These are phyloP conservation scores for Drechslerella dactyloides DNA, from an alignment of 2,329 filamentous ascomycete species.

Conservation along the genomic window DNA sequence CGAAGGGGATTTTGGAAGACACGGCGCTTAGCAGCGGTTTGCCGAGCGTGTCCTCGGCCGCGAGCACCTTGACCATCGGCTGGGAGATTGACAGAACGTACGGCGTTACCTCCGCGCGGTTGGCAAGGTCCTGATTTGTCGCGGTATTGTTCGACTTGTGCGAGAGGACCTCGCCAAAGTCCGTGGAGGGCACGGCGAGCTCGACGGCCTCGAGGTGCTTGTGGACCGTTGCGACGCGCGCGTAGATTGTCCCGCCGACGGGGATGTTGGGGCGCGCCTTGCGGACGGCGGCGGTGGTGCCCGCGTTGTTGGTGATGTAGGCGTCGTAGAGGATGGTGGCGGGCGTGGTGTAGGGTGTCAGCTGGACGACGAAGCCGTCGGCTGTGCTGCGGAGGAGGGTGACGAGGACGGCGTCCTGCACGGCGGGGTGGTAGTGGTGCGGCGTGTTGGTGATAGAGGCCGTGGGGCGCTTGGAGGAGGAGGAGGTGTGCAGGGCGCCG, in stretches of 20 bases:
- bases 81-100: conserved; percentile 41
- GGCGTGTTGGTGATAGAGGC: conserved; percentile 40
- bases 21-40: conserved; percentile 27
- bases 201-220: conserved; percentile 46
- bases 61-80: conserved; percentile 33
- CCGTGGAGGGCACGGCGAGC: conserved; percentile 32
- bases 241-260: conserved; percentile 35
- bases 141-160: conserved; percentile 31
- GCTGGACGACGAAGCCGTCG: conserved; percentile 43
- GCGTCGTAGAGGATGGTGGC: conserved; percentile 43
- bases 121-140: conserved; percentile 4
- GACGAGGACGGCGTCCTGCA: conserved; percentile 45
- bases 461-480: conserved; percentile 23
- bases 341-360: conserved; percentile 38
- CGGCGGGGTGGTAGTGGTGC: conserved; percentile 37
- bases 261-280: conserved; percentile 47
- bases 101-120: conserved; percentile 34
- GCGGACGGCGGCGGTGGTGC: conserved; percentile 33
- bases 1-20: conserved; percentile 25
- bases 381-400: conserved; percentile 45
- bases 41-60: conserved; percentile 25
- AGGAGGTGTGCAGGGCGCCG: conserved; percentile 28
- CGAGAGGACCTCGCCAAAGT: conserved; percentile 43
- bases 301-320: conserved; percentile 46
- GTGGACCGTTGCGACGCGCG: conserved; percentile 34